These are phyloP conservation scores for Alternaria postmessia DNA, from an alignment of 2,329 filamentous ascomycete genomes.

Conservation along the genomic window DNA sequence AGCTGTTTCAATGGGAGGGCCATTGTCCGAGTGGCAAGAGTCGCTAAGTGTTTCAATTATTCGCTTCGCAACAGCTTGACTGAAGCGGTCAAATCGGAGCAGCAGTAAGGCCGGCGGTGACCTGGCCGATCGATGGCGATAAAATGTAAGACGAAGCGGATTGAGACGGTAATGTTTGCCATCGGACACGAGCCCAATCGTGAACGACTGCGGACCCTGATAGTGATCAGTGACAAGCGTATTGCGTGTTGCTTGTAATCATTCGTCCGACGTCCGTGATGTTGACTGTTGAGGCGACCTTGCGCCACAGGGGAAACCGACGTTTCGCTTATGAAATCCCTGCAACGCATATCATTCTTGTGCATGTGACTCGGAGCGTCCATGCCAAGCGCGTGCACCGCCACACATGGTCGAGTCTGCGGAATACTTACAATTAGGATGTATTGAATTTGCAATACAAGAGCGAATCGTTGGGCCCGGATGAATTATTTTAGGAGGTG, in stretches of 20 bases:
- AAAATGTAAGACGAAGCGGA: slow-evolving; percentile 14
- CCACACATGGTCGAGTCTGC: slow-evolving; percentile 35
- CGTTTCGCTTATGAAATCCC: slow-evolving; percentile 23
- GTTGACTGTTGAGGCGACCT: slow-evolving; percentile 28
- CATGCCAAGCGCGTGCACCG: slow-evolving; percentile 37
- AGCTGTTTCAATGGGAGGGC: slow-evolving; percentile 1
- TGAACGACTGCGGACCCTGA: slow-evolving; percentile 13
- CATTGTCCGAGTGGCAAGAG: slow-evolving; percentile 8
- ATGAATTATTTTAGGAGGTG: slow-evolving; percentile 42
- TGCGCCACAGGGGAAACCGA: slow-evolving; percentile 31
- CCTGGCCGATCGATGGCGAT: slow-evolving; percentile 18
- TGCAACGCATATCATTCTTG: slow-evolving; percentile 26
- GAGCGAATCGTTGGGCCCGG: slow-evolving; percentile 32
- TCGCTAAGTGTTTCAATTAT: slow-evolving; percentile 11
- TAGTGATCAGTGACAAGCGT: slow-evolving; percentile 7
- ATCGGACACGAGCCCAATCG: slow-evolving; percentile 13
- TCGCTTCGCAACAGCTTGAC: slow-evolving; percentile 6
- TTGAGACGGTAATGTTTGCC: slow-evolving; percentile 13
- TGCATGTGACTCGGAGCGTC: slow-evolving; percentile 35
- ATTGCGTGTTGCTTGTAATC: slow-evolving; percentile 18
- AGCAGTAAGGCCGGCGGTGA: slow-evolving; percentile 14
- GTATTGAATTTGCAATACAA: slow-evolving; percentile 18
- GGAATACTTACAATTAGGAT: slow-evolving; percentile 13
- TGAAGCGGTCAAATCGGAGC: slow-evolving; percentile 15
- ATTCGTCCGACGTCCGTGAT: slow-evolving; percentile 30